Percentiles rank a stretch among this genome's conserved stretches.
These are phyloP conservation scores for Fusarium miscanthi DNA, from an alignment of 2,329 filamentous ascomycete species.

Conservation along the genomic window DNA sequence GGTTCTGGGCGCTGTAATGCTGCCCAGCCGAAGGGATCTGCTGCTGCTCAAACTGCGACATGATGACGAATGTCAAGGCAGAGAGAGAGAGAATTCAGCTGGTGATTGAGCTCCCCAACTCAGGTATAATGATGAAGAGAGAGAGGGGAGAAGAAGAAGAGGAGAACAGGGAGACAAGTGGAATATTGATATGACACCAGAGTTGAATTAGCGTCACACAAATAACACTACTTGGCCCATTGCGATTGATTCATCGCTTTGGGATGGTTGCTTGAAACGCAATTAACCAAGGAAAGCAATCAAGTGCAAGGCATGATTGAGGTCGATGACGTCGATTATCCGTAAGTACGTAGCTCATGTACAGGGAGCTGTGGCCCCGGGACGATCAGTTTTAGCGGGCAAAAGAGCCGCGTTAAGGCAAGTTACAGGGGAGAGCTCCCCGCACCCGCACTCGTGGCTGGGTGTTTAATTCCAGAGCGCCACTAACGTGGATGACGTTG, in stretches of 20 bases:
- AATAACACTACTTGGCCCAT: conserved; percentile 13
- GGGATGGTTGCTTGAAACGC: conserved; percentile 31
- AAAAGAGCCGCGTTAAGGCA: conserved; percentile 29
- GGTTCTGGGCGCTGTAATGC: conserved; percentile 85
- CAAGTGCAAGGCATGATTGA: conserved; percentile 31
- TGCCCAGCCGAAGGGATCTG: conserved; percentile 62
- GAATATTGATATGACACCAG: conserved; percentile 24
- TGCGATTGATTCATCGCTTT: conserved; percentile 30
- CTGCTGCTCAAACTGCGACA: conserved; percentile 55
- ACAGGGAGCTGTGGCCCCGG: conserved; percentile 23
- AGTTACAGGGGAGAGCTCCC: conserved; percentile 25
- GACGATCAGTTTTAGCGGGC: conserved; percentile 31
- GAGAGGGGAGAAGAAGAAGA: background rate
- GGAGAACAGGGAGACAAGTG: conserved; percentile 7
- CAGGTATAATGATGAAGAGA: background rate
- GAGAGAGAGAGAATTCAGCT: conserved; percentile 2
- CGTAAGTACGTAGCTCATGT: conserved; percentile 7
- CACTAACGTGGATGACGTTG: conserved; percentile 21
- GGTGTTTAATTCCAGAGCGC: conserved; percentile 9
- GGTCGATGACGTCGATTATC: conserved; percentile 43
- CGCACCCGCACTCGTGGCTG: conserved; percentile 18
- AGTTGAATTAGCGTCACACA: conserved; percentile 31
- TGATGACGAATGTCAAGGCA: conserved; percentile 14
- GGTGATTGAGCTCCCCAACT: conserved; percentile 20
- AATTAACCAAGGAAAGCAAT: conserved; percentile 32